Conservation (phyloP, 108 stramenopile genomes). For the Pelagomonas calceolata region DNA sequence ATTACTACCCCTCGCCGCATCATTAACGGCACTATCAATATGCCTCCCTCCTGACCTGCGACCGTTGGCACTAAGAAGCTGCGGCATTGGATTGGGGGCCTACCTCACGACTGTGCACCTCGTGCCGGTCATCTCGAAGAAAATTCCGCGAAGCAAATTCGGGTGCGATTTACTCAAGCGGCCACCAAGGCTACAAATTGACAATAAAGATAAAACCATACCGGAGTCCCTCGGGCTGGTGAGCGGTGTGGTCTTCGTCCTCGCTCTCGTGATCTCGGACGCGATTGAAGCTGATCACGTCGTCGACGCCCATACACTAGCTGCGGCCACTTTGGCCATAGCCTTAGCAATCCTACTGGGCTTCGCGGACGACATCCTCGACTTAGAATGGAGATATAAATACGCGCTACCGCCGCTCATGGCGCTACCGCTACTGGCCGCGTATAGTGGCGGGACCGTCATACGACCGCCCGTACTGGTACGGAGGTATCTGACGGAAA, state of each 20-base stretch:
- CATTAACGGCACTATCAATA: not conserved
- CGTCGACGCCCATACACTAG: not conserved
- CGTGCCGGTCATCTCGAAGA: not conserved
- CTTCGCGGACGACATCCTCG: conserved; percentile 90
- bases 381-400: conserved; percentile 97
- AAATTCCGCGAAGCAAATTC: not conserved
- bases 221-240: conserved; percentile 92
- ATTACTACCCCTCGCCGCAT: not conserved
- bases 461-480: conserved; percentile 52
- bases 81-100: not conserved
- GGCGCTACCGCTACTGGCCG: conserved; percentile 80
- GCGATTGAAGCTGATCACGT: conserved; percentile 11
- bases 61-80: not conserved
- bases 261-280: conserved; percentile 71
- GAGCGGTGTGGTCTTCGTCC: conserved; percentile 74
- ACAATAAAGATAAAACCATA: conserved; percentile 14
- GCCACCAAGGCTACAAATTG: not conserved
- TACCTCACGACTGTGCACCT: not conserved
- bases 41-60: not conserved
- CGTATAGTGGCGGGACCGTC: conserved; percentile 84
- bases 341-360: conserved; percentile 65
- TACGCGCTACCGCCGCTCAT: conserved; percentile 81
- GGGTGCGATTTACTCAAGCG: not conserved
- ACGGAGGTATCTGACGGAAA: not conserved
- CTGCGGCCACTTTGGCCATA: not conserved